These are phyloP conservation scores for Mycena epipterygia DNA, from an alignment of 768 basidiomycete genomes.

Conservation along the genomic window DNA sequence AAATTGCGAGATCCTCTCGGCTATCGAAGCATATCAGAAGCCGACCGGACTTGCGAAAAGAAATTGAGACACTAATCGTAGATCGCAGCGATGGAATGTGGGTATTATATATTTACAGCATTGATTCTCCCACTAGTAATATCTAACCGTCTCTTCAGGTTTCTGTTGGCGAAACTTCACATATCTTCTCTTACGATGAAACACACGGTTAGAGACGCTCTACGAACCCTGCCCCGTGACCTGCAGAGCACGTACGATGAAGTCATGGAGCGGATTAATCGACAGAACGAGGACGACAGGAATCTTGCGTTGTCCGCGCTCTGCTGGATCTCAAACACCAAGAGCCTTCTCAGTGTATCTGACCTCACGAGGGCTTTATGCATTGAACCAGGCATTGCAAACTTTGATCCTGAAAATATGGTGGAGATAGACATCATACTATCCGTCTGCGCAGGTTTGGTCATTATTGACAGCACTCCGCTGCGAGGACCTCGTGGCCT, in stretches of 20 bases:
- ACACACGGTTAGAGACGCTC: neutral
- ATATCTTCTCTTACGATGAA: neutral
- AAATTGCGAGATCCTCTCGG: neutral
- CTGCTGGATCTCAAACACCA: neutral
- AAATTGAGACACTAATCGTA: neutral
- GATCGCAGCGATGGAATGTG: conserved; percentile 2
- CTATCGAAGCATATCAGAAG: neutral
- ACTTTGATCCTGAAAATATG: neutral
- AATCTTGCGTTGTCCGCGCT: neutral
- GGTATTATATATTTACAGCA: neutral
- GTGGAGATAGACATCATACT: neutral
- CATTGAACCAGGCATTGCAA: neutral
- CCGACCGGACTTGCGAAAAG: neutral
- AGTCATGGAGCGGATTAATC: neutral
- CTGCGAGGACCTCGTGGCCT: too few relatives aligned
- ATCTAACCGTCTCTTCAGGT: conserved; percentile 1
- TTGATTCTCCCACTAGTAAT: neutral
- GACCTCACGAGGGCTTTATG: conserved; percentile 3
- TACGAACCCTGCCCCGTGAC: neutral
- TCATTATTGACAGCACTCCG: conserved; percentile 2
- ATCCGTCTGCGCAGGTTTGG: conserved; percentile 4
- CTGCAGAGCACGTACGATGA: neutral
- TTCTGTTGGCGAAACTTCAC: conserved; percentile 16
- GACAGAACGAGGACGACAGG: neutral
- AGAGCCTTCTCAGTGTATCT: neutral